A percentile compares a stretch with the other conserved stretches of the same genome.
These are phyloP conservation scores for Mycosphaerella sp. DNA, from an alignment of 2,329 filamentous ascomycete species.

Conservation along the genomic window DNA sequence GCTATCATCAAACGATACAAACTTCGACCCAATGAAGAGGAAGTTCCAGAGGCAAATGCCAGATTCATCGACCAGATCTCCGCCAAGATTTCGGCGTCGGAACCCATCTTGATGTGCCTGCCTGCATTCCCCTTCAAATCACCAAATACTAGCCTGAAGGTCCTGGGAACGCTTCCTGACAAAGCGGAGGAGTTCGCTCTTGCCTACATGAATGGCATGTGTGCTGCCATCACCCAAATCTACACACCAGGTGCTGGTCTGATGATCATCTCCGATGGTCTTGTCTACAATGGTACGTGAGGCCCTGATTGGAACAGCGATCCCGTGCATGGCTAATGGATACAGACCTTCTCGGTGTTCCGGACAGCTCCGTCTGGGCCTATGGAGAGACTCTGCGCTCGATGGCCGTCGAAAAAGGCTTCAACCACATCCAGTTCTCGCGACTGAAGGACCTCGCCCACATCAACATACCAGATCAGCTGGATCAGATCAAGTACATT, in stretches of 20 bases:
- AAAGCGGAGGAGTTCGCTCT: constrained; percentile 17
- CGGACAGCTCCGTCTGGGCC: constrained; percentile 11
- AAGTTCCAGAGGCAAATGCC: neutral
- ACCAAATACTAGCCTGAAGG: constrained; percentile 13
- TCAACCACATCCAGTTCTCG: constrained; percentile 14
- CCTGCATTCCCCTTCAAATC: constrained; percentile 21
- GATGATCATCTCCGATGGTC: constrained; percentile 17
- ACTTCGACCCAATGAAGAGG: neutral
- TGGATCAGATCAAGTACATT: constrained; percentile 18
- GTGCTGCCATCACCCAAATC: constrained; percentile 11
- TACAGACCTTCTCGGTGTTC: constrained; percentile 12
- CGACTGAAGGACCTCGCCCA: constrained; percentile 14
- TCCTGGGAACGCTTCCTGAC: constrained; percentile 15
- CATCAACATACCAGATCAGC: constrained; percentile 11
- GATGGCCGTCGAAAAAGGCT: constrained; percentile 7
- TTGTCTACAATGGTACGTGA: constrained; percentile 18
- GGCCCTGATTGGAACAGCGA: neutral
- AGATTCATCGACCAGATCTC: constrained; percentile 4
- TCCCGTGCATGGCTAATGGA: neutral
- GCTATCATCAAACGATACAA: constrained; percentile 8
- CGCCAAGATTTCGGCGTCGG: neutral
- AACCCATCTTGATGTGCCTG: constrained; percentile 13
- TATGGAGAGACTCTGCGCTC: constrained; percentile 12
- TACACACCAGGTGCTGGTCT: constrained; percentile 15
- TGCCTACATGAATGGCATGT: constrained; percentile 12